Evolutionary conservation across 768 basidiomycete genomes (phyloP).

Genomic region (Scleroderma bovista): DNA sequence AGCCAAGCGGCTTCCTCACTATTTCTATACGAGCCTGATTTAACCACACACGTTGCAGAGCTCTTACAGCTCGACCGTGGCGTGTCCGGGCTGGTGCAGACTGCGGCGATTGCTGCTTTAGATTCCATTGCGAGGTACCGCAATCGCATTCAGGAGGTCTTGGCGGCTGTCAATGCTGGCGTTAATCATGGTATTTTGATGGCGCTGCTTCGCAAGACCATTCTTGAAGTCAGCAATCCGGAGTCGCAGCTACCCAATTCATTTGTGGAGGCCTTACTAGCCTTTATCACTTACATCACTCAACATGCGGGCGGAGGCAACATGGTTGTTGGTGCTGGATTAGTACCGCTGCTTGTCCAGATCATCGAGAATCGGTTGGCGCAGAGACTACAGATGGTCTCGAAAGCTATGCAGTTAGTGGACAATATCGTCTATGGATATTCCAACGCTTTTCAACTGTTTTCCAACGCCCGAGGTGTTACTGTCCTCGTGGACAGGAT

Average conservation of each 20-base stretch:
- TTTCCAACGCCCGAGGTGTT: constrained; percentile 80
- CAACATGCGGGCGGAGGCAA: constrained; percentile 81
- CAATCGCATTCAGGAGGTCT: constrained; percentile 75
- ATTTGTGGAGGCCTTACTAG: constrained; percentile 79
- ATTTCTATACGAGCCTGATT: constrained; percentile 93
- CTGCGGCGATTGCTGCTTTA: constrained; percentile 81
- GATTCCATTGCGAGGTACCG: constrained; percentile 88
- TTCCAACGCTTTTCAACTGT: constrained; percentile 80
- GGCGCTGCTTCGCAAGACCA: constrained; percentile 79
- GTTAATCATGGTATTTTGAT: constrained; percentile 95
- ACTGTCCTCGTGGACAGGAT: constrained; percentile 82
- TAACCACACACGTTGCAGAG: constrained; percentile 84
- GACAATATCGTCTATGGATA: constrained; percentile 92
- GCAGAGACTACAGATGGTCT: constrained; percentile 66
- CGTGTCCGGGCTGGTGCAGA: constrained; percentile 69
- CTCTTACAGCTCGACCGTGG: constrained; percentile 76
- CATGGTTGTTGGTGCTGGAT: constrained; percentile 92
- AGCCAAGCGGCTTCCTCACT: constrained; percentile 71
- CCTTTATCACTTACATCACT: constrained; percentile 83
- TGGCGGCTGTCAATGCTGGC: constrained; percentile 88
- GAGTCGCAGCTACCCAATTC: constrained; percentile 64
- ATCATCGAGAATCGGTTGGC: constrained; percentile 75
- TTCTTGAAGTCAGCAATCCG: constrained; percentile 62
- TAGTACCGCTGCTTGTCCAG: constrained; percentile 85
- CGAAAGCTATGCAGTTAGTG: constrained; percentile 87